These are phyloP conservation scores for Cornus kousa DNA, from an alignment of 148 eudicot species.

Conservation along the genomic window DNA sequence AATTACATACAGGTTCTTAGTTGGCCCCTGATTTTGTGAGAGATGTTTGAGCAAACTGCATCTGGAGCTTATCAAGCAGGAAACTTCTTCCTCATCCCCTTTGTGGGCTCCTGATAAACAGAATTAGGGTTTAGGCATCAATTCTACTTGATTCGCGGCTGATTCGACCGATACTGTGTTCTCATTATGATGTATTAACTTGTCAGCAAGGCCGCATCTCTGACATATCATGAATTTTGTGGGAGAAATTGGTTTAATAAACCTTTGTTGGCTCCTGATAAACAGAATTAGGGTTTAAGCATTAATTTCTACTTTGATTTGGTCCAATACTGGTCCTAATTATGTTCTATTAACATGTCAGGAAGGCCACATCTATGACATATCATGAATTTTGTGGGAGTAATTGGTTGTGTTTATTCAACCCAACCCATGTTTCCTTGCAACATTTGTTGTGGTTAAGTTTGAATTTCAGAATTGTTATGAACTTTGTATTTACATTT, in stretches of 20 bases:
- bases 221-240: neutral
- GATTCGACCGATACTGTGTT: neutral
- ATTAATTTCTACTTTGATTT: neutral
- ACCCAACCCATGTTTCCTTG: too few species aligned
- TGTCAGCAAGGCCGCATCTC: too few species aligned
- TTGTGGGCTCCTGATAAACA: neutral
- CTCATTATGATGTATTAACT: neutral
- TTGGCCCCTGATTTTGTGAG: too few species aligned
- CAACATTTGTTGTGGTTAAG: neutral
- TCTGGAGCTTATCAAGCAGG: neutral
- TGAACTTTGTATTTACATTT: too few species aligned
- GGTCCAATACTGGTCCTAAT: neutral
- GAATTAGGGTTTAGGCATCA: neutral
- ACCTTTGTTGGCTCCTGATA: neutral
- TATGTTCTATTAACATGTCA: too few species aligned
- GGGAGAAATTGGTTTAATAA: neutral
- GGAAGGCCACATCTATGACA: too few species aligned
- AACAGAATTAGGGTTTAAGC: neutral
- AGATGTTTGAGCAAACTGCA: neutral
- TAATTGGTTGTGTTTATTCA: too few species aligned
- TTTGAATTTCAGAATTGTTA: neutral
- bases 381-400: neutral
- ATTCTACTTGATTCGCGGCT: neutral
- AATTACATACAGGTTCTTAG: conserved; percentile 15
- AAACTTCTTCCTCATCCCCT: neutral